phyloP scores from a whole-genome alignment of 768 basidiomycete genomes.

The Boletus rubescentipes region DNA sequence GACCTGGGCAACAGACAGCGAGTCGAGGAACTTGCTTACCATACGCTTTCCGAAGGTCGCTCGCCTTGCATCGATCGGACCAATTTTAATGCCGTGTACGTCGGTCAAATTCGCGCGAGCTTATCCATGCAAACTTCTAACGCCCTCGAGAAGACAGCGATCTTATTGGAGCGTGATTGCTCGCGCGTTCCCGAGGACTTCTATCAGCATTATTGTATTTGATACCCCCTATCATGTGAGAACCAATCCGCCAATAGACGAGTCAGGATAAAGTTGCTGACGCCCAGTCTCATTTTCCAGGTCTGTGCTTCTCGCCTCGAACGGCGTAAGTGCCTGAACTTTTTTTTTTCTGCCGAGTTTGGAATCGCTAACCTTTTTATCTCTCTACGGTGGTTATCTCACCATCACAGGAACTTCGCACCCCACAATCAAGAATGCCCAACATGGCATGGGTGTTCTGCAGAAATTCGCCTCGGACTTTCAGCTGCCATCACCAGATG shows the following conservation, averaged over 20 bases:
- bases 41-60: conserved; percentile 50
- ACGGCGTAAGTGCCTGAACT: conserved; percentile 47
- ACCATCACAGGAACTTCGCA: conserved; percentile 57
- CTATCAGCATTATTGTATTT: conserved; percentile 74
- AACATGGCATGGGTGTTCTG: conserved; percentile 60
- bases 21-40: conserved; percentile 62
- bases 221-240: conserved; percentile 74
- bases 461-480: conserved; percentile 65
- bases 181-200: conserved; percentile 58
- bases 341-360: conserved; percentile 4
- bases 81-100: conserved; percentile 68
- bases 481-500: conserved; percentile 49
- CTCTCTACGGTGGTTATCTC: conserved; percentile 11
- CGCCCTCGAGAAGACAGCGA: conserved; percentile 50
- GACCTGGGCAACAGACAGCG: conserved; percentile 64
- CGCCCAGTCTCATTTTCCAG: conserved; percentile 36
- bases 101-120: conserved; percentile 7
- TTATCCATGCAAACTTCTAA: neutral
- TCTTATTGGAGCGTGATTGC: conserved; percentile 76
- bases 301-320: conserved; percentile 60
- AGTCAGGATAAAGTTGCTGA: conserved; percentile 12
- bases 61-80: conserved; percentile 82
- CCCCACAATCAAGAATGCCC: conserved; percentile 69
- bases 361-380: conserved; percentile 6
- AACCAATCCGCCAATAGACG: conserved; percentile 7